phyloP scores from a whole-genome alignment of 495 filamentous ascomycete species.

The Talaromyces liani region DNA sequence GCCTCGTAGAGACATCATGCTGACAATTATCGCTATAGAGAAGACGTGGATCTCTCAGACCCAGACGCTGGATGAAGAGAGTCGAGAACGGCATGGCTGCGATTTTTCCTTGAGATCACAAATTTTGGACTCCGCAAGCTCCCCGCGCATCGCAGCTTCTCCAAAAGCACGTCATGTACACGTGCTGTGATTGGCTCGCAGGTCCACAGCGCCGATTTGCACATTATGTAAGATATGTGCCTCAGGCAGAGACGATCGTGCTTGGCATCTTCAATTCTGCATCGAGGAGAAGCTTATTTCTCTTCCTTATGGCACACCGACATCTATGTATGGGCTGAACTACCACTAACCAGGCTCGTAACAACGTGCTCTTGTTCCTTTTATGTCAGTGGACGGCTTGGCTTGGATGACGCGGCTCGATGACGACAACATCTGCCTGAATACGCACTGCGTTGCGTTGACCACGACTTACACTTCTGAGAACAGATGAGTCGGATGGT shows the following conservation, averaged over 20 bases:
- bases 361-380: background rate
- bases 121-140: background rate
- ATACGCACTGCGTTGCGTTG: background rate
- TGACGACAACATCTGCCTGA: background rate
- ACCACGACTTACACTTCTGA: background rate
- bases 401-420: conserved; percentile 6
- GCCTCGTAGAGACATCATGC: background rate
- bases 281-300: background rate
- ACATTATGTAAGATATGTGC: background rate
- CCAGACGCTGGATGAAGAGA: background rate
- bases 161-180: conserved; percentile 5
- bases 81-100: background rate
- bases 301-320: background rate
- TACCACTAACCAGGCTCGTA: background rate
- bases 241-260: background rate
- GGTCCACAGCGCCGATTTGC: background rate
- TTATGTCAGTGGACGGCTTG: background rate
- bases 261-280: background rate
- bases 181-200: background rate
- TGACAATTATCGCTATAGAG: background rate
- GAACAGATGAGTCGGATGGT: background rate
- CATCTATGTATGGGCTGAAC: background rate
- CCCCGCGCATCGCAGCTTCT: conserved; percentile 4
- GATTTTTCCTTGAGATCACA: background rate
- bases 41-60: background rate